A percentile compares a stretch with the other conserved stretches of the same genome.
phyloP scores from a whole-genome alignment of 805 yeast species.

The Candida orba region DNA sequence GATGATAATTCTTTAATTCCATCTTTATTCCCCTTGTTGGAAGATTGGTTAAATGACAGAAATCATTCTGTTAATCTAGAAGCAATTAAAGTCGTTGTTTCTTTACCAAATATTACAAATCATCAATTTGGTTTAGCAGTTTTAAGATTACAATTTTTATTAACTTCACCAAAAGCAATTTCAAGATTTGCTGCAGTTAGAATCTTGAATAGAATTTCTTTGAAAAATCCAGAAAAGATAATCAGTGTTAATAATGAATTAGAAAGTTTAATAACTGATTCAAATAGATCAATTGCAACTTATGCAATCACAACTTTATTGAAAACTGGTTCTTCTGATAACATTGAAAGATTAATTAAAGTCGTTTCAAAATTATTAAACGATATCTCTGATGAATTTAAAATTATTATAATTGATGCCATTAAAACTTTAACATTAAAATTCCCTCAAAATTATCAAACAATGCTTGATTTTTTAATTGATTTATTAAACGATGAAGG shows the following conservation, averaged over 20 bases:
- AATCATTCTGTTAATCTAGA: constrained; percentile 88
- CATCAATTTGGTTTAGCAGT: constrained; percentile 68
- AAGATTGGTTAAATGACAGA: constrained; percentile 68
- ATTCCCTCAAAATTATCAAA: constrained; percentile 85
- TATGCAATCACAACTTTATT: constrained; percentile 94
- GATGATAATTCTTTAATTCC: constrained; percentile 61
- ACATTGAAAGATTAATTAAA: constrained; percentile 81
- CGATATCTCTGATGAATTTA: constrained; percentile 94
- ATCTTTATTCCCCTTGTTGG: constrained; percentile 56
- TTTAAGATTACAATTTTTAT: constrained; percentile 62
- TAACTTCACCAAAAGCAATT: constrained; percentile 83
- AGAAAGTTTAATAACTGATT: constrained; percentile 79
- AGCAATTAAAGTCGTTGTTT: constrained; percentile 57
- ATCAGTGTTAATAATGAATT: constrained; percentile 78
- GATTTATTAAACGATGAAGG: constrained; percentile 89
- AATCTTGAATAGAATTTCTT: constrained; percentile 76
- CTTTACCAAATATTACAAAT: constrained; percentile 38
- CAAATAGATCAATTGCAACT: constrained; percentile 89
- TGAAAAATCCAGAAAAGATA: constrained; percentile 71
- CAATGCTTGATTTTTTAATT: constrained; percentile 74
- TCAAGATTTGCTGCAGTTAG: constrained; percentile 92
- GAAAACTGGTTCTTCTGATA: constrained; percentile 88
- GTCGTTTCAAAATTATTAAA: constrained; percentile 85
- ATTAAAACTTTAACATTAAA: constrained; percentile 85
- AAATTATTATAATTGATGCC: constrained; percentile 91